Percentiles rank a stretch among this genome's conserved stretches.
phyloP scores from a whole-genome alignment of 805 yeast species.

The Wickerhamiella kurtzmanii region DNA sequence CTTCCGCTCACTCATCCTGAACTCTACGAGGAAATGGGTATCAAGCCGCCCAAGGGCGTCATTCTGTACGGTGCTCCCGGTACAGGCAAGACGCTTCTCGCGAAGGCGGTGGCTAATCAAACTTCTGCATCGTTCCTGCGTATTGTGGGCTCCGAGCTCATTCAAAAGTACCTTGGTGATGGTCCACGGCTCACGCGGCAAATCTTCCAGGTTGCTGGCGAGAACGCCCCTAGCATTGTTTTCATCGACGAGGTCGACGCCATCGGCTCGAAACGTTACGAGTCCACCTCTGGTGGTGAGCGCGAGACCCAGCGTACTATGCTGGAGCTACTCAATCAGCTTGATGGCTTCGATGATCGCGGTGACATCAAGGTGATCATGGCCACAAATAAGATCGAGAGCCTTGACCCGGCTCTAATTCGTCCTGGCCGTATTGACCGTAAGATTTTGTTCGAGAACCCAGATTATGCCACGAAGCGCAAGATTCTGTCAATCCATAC shows the following conservation, averaged over 20 bases:
- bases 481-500: slow-evolving; percentile 89
- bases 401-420: slow-evolving; percentile 87
- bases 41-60: slow-evolving; percentile 96
- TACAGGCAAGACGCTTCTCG: slow-evolving; percentile 89
- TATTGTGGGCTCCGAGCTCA: slow-evolving; percentile 92
- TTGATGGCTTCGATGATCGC: slow-evolving; percentile 94
- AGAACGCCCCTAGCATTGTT: slow-evolving; percentile 95
- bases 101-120: slow-evolving; percentile 97
- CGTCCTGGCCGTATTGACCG: slow-evolving; percentile 97
- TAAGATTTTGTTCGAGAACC: slow-evolving; percentile 89
- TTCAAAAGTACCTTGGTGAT: slow-evolving; percentile 94
- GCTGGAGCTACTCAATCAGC: slow-evolving; percentile 88
- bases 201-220: slow-evolving; percentile 91
- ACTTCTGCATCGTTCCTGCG: slow-evolving; percentile 92
- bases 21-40: slow-evolving; percentile 95
- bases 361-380: slow-evolving; percentile 95
- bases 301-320: slow-evolving; percentile 95
- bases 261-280: slow-evolving; percentile 96
- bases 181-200: slow-evolving; percentile 93
- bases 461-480: slow-evolving; percentile 83
- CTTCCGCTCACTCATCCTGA: slow-evolving; percentile 94
- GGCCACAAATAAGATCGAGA: slow-evolving; percentile 94
- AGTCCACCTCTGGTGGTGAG: slow-evolving; percentile 84
- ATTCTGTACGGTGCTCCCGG: slow-evolving; percentile 96
- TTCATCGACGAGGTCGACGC: slow-evolving; percentile 98